phyloP scores from a whole-genome alignment of 768 basidiomycete species.

The Panus rudis region DNA sequence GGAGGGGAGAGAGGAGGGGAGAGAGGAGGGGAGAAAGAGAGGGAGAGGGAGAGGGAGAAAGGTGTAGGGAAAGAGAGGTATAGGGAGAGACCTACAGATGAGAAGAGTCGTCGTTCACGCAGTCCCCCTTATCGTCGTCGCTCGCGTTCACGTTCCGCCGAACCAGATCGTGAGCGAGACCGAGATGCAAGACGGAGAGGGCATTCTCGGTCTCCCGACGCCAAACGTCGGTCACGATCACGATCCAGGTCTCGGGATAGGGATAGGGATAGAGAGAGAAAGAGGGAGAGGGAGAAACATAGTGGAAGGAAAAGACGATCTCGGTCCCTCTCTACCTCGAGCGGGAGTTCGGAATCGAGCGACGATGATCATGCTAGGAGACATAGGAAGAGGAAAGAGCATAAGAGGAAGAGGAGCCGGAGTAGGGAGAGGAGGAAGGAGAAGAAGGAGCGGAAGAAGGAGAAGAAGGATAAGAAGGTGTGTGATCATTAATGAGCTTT shows the following conservation, averaged over 20 bases:
- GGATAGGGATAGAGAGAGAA: slow-evolving; percentile 8
- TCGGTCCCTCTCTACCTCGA: slow-evolving; percentile 34
- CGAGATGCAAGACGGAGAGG: neutral
- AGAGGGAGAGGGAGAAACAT: slow-evolving; percentile 26
- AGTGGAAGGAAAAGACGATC: slow-evolving; percentile 20
- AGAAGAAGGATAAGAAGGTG: slow-evolving; percentile 69
- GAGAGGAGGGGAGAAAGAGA: slow-evolving; percentile 5
- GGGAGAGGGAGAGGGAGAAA: neutral
- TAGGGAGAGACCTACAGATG: neutral
- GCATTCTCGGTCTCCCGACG: neutral
- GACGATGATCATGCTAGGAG: slow-evolving; percentile 25
- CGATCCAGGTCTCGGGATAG: slow-evolving; percentile 3
- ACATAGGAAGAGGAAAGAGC: slow-evolving; percentile 39
- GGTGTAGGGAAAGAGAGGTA: slow-evolving; percentile 1
- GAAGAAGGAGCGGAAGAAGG: slow-evolving; percentile 48
- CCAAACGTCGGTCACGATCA: slow-evolving; percentile 6
- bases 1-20: slow-evolving; percentile 2
- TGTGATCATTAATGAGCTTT: slow-evolving; percentile 10
- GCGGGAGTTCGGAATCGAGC: slow-evolving; percentile 20
- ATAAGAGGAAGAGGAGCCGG: slow-evolving; percentile 35
- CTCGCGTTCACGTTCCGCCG: slow-evolving; percentile 5
- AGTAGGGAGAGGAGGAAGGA: slow-evolving; percentile 28
- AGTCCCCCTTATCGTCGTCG: slow-evolving; percentile 26
- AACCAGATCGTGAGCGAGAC: neutral
- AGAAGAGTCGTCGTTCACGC: slow-evolving; percentile 31